Evolutionary conservation across 768 basidiomycete genomes (phyloP).

Genomic region (Mycena pura): DNA sequence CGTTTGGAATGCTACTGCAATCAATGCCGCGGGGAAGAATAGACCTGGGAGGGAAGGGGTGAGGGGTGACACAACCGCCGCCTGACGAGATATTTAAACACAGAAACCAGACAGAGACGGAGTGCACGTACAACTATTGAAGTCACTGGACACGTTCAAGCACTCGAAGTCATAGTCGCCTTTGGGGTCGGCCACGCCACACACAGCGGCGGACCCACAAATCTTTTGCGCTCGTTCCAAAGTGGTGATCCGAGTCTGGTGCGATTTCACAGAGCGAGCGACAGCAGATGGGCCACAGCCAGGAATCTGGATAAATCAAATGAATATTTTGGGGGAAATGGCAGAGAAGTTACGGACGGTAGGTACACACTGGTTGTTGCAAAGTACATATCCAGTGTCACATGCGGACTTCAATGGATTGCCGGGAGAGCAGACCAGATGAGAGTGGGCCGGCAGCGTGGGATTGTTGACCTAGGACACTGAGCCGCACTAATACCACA

Average conservation of each 20-base stretch:
- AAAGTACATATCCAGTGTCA: not conserved
- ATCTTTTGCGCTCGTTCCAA: not conserved
- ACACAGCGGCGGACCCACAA: conserved; percentile 9
- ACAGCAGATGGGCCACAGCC: conserved; percentile 4
- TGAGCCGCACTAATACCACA: no score
- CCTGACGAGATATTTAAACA: not conserved
- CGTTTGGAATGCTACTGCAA: conserved; percentile 11
- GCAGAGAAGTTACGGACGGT: not conserved
- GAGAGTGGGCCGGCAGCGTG: conserved; percentile 7
- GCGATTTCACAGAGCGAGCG: conserved; percentile 20
- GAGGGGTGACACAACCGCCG: conserved; percentile 15
- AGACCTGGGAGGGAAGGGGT: conserved; percentile 8
- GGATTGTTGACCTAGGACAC: no score
- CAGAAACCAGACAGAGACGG: not conserved
- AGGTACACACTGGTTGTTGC: conserved; percentile 1
- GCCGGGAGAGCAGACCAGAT: not conserved
- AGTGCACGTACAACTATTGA: conserved; percentile 13
- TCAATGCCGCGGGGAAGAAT: not conserved
- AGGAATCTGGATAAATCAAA: not conserved
- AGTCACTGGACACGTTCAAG: not conserved
- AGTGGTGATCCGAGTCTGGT: conserved; percentile 1
- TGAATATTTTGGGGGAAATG: not conserved
- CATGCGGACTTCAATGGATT: conserved; percentile 2
- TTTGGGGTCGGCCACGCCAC: conserved; percentile 8
- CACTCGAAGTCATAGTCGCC: conserved; percentile 12